Base-by-base conservation (phyloP, 1,284 basidiomycete species). In the Termitomyces sp. region DNA sequence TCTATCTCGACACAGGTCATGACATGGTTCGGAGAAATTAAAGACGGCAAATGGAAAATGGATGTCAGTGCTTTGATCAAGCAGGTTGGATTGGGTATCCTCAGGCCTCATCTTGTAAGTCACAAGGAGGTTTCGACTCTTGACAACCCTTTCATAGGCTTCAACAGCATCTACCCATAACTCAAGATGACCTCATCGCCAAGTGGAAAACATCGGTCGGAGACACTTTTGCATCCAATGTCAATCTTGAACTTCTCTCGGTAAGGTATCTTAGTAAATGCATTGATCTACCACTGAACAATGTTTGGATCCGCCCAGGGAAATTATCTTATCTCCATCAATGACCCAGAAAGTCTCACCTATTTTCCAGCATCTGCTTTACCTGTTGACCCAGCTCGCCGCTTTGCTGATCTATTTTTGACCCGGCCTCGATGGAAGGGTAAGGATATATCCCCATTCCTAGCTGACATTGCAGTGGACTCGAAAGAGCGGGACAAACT, bases 401-500 rank as follows among this genome's bases (percentile, higher is more conserved):
- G 93, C 13, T 96, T 96, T 70, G 67, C 79, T 1, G 90, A 94
- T 55, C 77, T 96, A 19, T 97, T 97, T 73, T 74, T 90, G 44
- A 86, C 84, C 5, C 81, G 87, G 2, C 55, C 79, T 5, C 77
- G 81, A 28, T 96, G 93, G 93, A 81, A 78, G 60, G 79, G 77
- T 2, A 82, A 86, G 7, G 91, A 95, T 21, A 89, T 97, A 60
- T 67, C 72, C 11, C 87, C 88, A 0, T 97, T 94, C 69, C 70
- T 97, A 11, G 71, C 76, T 7, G 92, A 93, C 54, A 82, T 96
- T 52, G 85, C 84, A 0, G 73, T 92, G 9, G 83, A 90, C 64
- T 72, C 73, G n/a, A 95, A 95, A 68, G 91, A 91, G 60, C 75
- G 87, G 42, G 93, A 97, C 63, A 92, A 86, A 67, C 65, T 96